Conservation (phyloP, 805 yeast genomes). For the Sugiyamaella boreocaroliniensis region DNA sequence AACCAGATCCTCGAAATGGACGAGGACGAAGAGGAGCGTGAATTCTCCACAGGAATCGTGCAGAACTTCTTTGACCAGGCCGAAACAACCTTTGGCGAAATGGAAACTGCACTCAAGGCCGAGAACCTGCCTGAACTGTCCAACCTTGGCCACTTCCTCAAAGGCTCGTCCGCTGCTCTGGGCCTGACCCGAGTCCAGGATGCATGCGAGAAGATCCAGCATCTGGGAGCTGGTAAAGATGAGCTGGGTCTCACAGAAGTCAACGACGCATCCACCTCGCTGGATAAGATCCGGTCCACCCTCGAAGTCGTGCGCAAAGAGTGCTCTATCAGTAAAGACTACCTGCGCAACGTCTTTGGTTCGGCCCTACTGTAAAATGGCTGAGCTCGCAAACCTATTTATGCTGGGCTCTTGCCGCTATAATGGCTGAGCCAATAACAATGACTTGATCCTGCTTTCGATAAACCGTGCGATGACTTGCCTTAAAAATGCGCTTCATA, state of each 20-base stretch:
- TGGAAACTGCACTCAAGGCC: constrained; percentile 47
- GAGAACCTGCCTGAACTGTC: constrained; percentile 52
- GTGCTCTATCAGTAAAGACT: constrained; percentile 29
- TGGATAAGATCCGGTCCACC: constrained; percentile 25
- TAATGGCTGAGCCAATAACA: no score
- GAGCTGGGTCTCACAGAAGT: constrained; percentile 31
- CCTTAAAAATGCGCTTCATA: no score
- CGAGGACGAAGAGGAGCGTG: constrained; percentile 77
- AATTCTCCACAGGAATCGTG: constrained; percentile 71
- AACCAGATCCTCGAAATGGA: constrained; percentile 90
- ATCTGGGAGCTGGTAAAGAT: constrained; percentile 57
- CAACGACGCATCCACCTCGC: constrained; percentile 29
- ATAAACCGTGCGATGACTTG: no score
- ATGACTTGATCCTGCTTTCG: no score
- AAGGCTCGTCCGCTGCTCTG: constrained; percentile 92
- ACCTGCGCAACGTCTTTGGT: constrained; percentile 27
- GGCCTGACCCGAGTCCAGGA: constrained; percentile 77
- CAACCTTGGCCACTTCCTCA: constrained; percentile 81
- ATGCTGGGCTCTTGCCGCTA: background rate
- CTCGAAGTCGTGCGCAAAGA: constrained; percentile 29
- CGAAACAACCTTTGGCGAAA: constrained; percentile 63
- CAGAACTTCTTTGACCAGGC: constrained; percentile 89
- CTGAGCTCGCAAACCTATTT: no score
- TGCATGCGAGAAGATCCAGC: constrained; percentile 91
- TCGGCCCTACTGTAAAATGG: background rate